These are phyloP conservation scores for Mrakia blollopis DNA, from an alignment of 768 basidiomycete species.

Conservation along the genomic window DNA sequence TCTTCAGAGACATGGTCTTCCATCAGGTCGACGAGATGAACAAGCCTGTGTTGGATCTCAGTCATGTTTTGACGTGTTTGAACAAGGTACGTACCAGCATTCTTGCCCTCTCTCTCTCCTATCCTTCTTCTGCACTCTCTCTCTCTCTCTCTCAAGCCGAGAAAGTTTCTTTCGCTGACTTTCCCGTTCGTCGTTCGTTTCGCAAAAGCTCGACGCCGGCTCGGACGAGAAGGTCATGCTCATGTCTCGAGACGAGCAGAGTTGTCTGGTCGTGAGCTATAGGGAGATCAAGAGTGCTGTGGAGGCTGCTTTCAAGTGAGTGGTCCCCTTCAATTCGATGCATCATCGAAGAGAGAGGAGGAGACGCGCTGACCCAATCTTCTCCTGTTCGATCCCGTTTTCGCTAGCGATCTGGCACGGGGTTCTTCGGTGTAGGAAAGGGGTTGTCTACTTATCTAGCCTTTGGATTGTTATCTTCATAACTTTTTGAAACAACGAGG, in stretches of 20 bases:
- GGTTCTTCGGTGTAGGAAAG: background rate
- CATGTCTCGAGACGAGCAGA: conserved; percentile 90
- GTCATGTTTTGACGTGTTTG: conserved; percentile 83
- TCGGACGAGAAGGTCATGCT: conserved; percentile 93
- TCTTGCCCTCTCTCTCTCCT: background rate
- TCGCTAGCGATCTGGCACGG: conserved; percentile 11
- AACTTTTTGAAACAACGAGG: no score
- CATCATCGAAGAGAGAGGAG: no score
- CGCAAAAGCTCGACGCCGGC: conserved; percentile 83
- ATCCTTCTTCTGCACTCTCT: background rate
- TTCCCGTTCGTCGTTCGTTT: background rate
- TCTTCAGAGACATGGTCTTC: conserved; percentile 97
- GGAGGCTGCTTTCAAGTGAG: conserved; percentile 75
- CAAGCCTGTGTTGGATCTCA: conserved; percentile 79
- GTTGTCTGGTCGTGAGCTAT: conserved; percentile 87
- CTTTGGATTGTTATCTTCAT: no score
- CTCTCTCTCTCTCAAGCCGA: background rate
- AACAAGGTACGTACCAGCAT: conserved; percentile 67
- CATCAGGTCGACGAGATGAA: conserved; percentile 92
- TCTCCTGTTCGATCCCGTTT: no score
- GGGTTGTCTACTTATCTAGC: no score
- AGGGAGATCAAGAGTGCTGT: conserved; percentile 83
- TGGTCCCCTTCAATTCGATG: conserved; percentile 35
- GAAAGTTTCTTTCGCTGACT: background rate
- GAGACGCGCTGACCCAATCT: no score